Evolutionary conservation across 176 grass and related monocot genomes (phyloP).

Genomic region (Carex myosuroides): DNA sequence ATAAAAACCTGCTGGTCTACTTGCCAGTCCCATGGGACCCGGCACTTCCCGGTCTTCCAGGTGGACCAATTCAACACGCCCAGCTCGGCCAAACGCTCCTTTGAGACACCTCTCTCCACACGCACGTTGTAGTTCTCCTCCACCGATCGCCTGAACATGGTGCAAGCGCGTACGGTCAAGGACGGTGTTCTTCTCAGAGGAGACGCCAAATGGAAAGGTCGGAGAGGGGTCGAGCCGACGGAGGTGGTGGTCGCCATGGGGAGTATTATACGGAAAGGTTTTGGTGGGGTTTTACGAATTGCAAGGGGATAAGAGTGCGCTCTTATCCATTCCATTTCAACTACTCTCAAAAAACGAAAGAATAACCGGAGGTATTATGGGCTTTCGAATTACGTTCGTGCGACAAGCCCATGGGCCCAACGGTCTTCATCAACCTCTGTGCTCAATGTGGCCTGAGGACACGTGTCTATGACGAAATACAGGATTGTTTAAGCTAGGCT

Average conservation of each 20-base stretch:
- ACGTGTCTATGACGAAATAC: too few relatives aligned
- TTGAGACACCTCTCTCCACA: constrained; percentile 54
- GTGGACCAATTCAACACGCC: constrained; percentile 60
- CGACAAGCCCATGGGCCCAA: neutral
- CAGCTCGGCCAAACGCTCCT: constrained; percentile 47
- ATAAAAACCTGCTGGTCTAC: constrained; percentile 91
- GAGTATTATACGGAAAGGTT: neutral
- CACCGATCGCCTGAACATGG: constrained; percentile 28
- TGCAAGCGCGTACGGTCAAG: neutral
- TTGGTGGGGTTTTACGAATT: constrained; percentile 14
- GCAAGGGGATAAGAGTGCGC: neutral
- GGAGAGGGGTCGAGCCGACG: constrained; percentile 18
- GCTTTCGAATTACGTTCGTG: neutral
- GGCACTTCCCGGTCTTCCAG: constrained; percentile 74
- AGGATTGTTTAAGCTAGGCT: too few relatives aligned
- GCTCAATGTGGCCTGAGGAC: too few relatives aligned
- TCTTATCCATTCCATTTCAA: neutral
- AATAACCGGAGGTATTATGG: neutral
- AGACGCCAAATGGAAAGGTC: neutral
- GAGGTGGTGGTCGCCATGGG: constrained; percentile 19
- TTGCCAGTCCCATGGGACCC: constrained; percentile 87
- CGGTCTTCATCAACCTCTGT: too few relatives aligned
- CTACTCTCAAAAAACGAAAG: neutral
- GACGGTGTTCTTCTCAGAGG: neutral
- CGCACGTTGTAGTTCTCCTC: constrained; percentile 85